Base-by-base conservation (phyloP, 257 asterid genomes). In the Salvia rosmarinus region DNA sequence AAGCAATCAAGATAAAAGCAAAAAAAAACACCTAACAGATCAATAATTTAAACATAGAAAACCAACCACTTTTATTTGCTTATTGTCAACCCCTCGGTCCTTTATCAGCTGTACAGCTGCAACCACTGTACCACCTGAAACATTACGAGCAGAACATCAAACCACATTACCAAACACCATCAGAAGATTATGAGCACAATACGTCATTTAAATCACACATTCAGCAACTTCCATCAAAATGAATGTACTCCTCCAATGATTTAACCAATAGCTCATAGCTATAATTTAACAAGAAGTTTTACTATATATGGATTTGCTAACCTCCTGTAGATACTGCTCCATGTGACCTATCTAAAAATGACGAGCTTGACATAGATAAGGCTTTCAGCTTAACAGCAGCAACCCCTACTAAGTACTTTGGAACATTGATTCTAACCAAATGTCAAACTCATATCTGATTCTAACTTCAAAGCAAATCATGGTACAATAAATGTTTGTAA, bases 61-160 rank as follows among this genome's bases (percentile, higher is more conserved):
- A 63, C 97, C 34, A 71, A 91, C 99, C 96, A 91, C 95, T 95
- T 89, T 95, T 72, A 95, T 89, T 70, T 85, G 89, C 61, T 86
- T 84, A 81, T 82, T 88, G 35, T 80, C 89, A 70, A 89, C 89
- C 47, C 97, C 99, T 32, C 95, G 85, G 23, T 87, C 85, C 86
- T 91, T 95, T 55, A 95, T 81, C 78, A 91, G 84, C 67, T 88
- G 85, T 71, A 95, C 78, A 28, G 97, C 99, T 2, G 96, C 96
- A 72, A 91, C 91, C 11, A 91, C 79, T 25, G 99, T 91, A 74
- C 98, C 98, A 60, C 99, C 99, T 94, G 72, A 39, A 61, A 68
- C 32, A 70, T 67, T 32, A 67, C 39, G 77, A 16, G 64, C 47
- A 76, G 70, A 78, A 67, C 69, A 78, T 66, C 59, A 54, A 61